Percentiles rank a stretch among this genome's conserved stretches.
Conservation (phyloP, 306 rosid genomes). For the Vigna unguiculata region DNA sequence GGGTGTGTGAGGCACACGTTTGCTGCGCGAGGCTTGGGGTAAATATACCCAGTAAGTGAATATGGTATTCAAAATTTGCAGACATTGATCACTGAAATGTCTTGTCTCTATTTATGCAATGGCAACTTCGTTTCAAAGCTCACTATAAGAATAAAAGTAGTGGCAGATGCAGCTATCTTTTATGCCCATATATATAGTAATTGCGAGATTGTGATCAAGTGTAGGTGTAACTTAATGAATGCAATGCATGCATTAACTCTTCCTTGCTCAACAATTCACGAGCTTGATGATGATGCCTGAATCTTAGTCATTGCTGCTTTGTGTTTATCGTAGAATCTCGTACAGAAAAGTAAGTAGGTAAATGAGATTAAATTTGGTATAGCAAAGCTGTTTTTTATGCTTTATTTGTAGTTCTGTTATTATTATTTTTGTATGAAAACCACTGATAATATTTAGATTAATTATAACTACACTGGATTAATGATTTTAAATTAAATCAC, state of each 20-base stretch:
- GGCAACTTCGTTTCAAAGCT: conserved; percentile 34
- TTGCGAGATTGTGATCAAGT: conserved; percentile 13
- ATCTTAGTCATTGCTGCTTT: conserved; percentile 1
- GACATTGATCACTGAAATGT: conserved; percentile 37
- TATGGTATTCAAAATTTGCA: conserved; percentile 46
- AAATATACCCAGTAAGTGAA: conserved; percentile 14
- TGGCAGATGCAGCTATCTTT: conserved; percentile 30
- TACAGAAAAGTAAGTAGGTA: conserved; percentile 14
- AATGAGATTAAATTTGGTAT: background rate
- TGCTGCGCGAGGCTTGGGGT: conserved; percentile 32
- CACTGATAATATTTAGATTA: background rate
- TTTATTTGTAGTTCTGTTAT: background rate
- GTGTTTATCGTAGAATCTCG: conserved; percentile 23
- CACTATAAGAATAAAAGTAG: conserved; percentile 9
- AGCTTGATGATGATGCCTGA: conserved; percentile 29
- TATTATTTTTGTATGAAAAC: background rate
- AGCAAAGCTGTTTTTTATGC: background rate
- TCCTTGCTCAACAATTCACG: conserved; percentile 38
- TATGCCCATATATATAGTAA: conserved; percentile 1
- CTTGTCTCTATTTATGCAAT: conserved; percentile 39
- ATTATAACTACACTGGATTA: background rate
- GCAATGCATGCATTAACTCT: conserved; percentile 31
- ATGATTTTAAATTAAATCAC: conserved; percentile 4
- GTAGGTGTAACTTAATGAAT: conserved; percentile 41
- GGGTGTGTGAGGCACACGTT: conserved; percentile 38